Conservation (phyloP, 2,329 filamentous ascomycete species). For the Myriosclerotinia duriaeana region DNA sequence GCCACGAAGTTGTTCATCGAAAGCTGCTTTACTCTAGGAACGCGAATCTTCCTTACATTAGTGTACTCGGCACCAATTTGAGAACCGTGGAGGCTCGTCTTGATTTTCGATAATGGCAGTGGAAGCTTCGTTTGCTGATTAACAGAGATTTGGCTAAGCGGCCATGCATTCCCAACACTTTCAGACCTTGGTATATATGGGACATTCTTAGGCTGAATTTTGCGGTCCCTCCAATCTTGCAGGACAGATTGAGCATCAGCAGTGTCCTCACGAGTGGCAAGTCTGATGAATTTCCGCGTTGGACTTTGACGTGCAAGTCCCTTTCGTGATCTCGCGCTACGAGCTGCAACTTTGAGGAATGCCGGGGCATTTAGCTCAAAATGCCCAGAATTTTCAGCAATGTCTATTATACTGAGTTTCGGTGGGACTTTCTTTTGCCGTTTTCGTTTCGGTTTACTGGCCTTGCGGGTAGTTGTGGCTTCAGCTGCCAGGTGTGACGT, state of each 20-base stretch:
- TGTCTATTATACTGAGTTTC: conserved; percentile 60
- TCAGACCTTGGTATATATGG: background rate
- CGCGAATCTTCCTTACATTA: conserved; percentile 28
- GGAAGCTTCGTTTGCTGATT: conserved; percentile 32
- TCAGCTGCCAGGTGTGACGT: conserved; percentile 33
- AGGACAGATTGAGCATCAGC: conserved; percentile 56
- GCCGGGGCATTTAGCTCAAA: conserved; percentile 44
- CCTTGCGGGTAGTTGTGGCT: conserved; percentile 7
- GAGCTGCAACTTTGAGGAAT: conserved; percentile 62
- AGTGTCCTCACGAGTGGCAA: conserved; percentile 62
- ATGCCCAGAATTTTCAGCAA: conserved; percentile 44
- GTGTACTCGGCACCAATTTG: background rate
- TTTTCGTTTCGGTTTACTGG: conserved; percentile 9
- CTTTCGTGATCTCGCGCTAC: conserved; percentile 50
- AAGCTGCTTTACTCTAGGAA: conserved; percentile 32
- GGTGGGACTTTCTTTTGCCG: conserved; percentile 42
- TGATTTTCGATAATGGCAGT: conserved; percentile 16
- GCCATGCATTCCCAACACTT: conserved; percentile 4
- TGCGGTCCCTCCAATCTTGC: conserved; percentile 52
- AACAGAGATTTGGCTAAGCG: conserved; percentile 29
- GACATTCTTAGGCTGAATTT: conserved; percentile 31
- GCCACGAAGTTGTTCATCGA: conserved; percentile 41
- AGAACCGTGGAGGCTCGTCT: background rate
- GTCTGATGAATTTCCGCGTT: conserved; percentile 54
- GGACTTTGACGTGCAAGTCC: conserved; percentile 57